phyloP scores from a whole-genome alignment of 495 filamentous ascomycete genomes.

The Aspergillus panamensis region DNA sequence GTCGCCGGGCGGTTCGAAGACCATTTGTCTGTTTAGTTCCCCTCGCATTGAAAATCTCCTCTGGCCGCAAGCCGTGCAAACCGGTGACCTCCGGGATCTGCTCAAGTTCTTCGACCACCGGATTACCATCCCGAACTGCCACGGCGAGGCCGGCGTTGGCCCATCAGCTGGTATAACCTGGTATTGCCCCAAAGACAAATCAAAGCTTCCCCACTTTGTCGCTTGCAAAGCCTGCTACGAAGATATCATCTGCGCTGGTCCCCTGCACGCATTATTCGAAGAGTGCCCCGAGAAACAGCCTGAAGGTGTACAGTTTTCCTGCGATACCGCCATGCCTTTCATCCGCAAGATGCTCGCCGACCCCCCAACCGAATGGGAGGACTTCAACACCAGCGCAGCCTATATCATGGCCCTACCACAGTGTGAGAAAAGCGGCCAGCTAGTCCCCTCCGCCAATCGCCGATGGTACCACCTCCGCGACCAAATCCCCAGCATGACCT shows the following conservation, averaged over 20 bases:
- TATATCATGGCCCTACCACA: background rate
- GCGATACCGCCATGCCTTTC: background rate
- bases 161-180: background rate
- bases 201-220: background rate
- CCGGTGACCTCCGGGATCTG: background rate
- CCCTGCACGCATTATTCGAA: background rate
- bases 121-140: background rate
- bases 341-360: background rate
- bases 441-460: background rate
- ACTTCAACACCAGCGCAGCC: background rate
- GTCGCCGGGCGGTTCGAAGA: background rate
- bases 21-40: background rate
- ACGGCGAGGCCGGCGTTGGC: background rate
- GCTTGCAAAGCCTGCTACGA: background rate
- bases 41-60: background rate
- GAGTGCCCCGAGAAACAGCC: background rate
- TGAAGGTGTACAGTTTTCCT: background rate
- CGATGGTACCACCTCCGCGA: background rate
- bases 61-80: background rate
- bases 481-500: background rate
- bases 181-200: background rate
- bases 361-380: background rate
- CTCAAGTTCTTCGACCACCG: background rate
- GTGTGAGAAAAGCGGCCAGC: background rate
- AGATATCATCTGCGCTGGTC: background rate